phyloP scores from a whole-genome alignment of 164 flowering plant genomes.

The Akebia trifoliata region DNA sequence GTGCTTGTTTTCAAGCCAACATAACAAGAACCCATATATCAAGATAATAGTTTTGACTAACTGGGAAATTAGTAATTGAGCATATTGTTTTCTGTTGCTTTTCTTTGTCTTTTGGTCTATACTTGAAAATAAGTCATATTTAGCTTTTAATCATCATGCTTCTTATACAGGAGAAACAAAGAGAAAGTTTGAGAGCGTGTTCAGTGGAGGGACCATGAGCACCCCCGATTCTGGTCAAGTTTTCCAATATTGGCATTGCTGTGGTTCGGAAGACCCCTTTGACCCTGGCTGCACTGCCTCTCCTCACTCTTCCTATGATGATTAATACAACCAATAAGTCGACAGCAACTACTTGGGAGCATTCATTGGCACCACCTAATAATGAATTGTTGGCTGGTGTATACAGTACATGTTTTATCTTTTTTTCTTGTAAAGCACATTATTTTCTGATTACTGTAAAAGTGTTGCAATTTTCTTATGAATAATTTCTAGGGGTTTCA shows the following conservation, averaged over 20 bases:
- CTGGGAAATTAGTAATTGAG: too few relatives aligned
- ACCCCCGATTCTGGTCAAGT: conserved; percentile 77
- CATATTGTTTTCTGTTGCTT: not conserved
- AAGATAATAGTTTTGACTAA: too few relatives aligned
- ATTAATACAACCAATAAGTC: conserved; percentile 28
- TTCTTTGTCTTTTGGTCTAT: not conserved
- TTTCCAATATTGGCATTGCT: conserved; percentile 94
- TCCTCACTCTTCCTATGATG: conserved; percentile 89
- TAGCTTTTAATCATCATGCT: not conserved
- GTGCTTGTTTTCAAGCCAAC: too few relatives aligned
- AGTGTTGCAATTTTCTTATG: too few relatives aligned
- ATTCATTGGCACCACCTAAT: not conserved
- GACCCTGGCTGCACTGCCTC: conserved; percentile 89
- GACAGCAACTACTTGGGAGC: not conserved
- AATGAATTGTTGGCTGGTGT: too few relatives aligned
- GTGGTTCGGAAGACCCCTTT: conserved; percentile 95
- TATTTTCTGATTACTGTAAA: too few relatives aligned
- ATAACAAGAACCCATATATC: too few relatives aligned
- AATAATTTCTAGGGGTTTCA: too few relatives aligned
- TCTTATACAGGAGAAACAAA: conserved; percentile 67
- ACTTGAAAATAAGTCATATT: not conserved
- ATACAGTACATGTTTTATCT: too few relatives aligned
- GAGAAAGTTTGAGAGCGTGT: conserved; percentile 94
- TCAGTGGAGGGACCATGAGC: conserved; percentile 78
- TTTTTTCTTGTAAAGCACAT: too few relatives aligned